Base-by-base conservation (phyloP, 2,329 filamentous ascomycete species). In the Cercospora nicotianae region DNA sequence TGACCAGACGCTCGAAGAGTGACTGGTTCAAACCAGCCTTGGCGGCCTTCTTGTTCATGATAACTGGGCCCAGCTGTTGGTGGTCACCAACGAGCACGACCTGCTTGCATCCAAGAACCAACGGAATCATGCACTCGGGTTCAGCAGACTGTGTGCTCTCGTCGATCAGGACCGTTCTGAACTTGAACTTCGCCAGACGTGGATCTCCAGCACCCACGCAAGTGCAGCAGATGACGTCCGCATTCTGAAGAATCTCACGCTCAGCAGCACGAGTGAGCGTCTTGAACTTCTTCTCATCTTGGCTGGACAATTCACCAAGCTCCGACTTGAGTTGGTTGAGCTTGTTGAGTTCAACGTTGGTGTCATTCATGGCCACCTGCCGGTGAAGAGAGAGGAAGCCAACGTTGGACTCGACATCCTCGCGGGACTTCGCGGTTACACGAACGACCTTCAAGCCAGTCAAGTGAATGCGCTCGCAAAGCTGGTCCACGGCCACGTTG, bases 21-120 rank as follows among this genome's bases (percentile, higher is more conserved):
- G 94, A 98, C 80, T 98, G 95, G 81, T 98, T 97, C 16, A 99
- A 85, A 69, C 95, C 95, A 65, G 95, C 95, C 81, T 98, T 98
- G 69, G 95, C 95, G 13, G 95, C 95, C 82, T 98, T 98, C 86
- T 99, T 99, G 86, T 99, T 99, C 94, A 99, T 99, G 78, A 99
- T 98, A 75, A 99, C 95, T 1, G 95, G 95, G 0, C 95, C 95
- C 72, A 99, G 88, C 79, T 99, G 95, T 80, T 98, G 96, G 81
- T 99, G 95, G 77, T 99, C 95, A 77, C 95, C 95, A 51, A 99
- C 95, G 39, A 99, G 87, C n/a, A 99, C 95, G 60, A 97, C 93
- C 80, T 99, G 95, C 83, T 99, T 99, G 85, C 95, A 99, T 61
- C 95, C 95, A 23, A 99, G 86, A 33, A 99, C 94, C 48, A 99